These are phyloP conservation scores for Cyclocybe aegerita DNA, from an alignment of 768 basidiomycete species.

Conservation along the genomic window DNA sequence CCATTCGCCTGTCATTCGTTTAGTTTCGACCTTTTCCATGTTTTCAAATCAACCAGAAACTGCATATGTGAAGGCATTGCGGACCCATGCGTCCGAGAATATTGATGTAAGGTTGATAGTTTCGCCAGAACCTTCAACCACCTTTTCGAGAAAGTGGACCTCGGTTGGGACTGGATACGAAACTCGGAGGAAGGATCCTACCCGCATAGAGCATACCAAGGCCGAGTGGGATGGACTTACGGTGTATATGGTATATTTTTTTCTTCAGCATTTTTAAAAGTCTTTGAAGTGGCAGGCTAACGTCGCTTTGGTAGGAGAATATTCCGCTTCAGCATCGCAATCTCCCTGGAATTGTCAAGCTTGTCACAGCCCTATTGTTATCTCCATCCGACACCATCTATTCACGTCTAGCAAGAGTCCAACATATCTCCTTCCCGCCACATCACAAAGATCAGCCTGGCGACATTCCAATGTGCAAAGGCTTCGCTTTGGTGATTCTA, in stretches of 20 bases:
- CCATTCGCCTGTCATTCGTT: constrained; percentile 35
- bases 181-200: constrained; percentile 49
- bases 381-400: constrained; percentile 5
- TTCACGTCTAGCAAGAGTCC: constrained; percentile 31
- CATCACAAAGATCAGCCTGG: constrained; percentile 64
- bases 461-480: constrained; percentile 61
- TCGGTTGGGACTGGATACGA: constrained; percentile 55
- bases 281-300: neutral
- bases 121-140: constrained; percentile 26
- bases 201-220: constrained; percentile 22
- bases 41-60: constrained; percentile 36
- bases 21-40: constrained; percentile 20
- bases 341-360: constrained; percentile 46
- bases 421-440: constrained; percentile 55
- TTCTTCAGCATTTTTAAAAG: neutral
- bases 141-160: constrained; percentile 25
- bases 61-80: constrained; percentile 57
- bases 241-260: constrained; percentile 60
- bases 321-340: constrained; percentile 57
- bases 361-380: constrained; percentile 38
- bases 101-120: constrained; percentile 68
- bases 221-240: constrained; percentile 63
- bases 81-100: constrained; percentile 40
- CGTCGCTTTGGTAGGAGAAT: constrained; percentile 53
- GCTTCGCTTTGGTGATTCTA: constrained; percentile 73